Percentiles rank a stretch among this genome's conserved stretches.
phyloP scores from a whole-genome alignment of 768 basidiomycete species.

The Mycena albidolilacea region DNA sequence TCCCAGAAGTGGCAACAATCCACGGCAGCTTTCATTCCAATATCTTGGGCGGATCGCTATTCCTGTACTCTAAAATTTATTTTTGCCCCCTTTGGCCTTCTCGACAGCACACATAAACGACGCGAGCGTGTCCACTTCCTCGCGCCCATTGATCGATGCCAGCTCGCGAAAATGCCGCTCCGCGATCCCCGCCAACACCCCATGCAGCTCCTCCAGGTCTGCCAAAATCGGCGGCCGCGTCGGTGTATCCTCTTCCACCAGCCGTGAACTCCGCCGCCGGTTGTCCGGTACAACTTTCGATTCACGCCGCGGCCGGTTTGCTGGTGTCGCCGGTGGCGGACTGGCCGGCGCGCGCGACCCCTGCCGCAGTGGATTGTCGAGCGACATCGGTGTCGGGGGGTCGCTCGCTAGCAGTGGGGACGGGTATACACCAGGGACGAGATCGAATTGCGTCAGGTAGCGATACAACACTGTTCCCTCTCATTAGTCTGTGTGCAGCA shows the following conservation, averaged over 20 bases:
- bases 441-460: conserved; percentile 81
- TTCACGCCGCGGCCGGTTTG: conserved; percentile 82
- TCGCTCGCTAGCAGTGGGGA: conserved; percentile 76
- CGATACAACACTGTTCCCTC: conserved; percentile 66
- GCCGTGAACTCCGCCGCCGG: conserved; percentile 79
- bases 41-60: background rate
- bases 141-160: conserved; percentile 63
- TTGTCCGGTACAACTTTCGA: conserved; percentile 60
- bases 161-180: conserved; percentile 82
- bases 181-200: conserved; percentile 75
- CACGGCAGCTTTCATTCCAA: conserved; percentile 15
- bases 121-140: conserved; percentile 87
- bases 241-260: conserved; percentile 75
- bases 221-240: conserved; percentile 76
- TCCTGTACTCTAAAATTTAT: conserved; percentile 33
- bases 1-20: conserved; percentile 3
- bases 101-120: conserved; percentile 86
- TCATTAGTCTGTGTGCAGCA: background rate
- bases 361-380: conserved; percentile 66
- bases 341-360: conserved; percentile 63
- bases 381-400: conserved; percentile 77
- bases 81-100: conserved; percentile 61
- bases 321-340: conserved; percentile 68
- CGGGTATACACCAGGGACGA: conserved; percentile 79
- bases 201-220: conserved; percentile 79